phyloP scores from a whole-genome alignment of 768 basidiomycete genomes.

The Boletus speciosus region DNA sequence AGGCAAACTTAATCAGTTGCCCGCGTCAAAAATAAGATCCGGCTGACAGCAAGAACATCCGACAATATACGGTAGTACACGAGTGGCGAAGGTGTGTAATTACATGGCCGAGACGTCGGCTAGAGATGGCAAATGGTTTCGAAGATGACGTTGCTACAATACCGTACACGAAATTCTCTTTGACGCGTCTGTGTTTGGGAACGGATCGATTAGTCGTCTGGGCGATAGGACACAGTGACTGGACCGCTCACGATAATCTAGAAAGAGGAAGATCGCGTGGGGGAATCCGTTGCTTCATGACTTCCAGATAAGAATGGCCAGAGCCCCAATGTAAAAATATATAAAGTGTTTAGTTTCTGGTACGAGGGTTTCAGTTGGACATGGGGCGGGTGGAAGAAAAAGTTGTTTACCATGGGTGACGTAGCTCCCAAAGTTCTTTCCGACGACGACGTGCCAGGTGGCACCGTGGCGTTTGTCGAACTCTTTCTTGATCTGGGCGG shows the following conservation, averaged over 20 bases:
- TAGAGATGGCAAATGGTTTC: slow-evolving; percentile 13
- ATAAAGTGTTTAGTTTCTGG: slow-evolving; percentile 98
- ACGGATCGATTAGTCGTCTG: neutral
- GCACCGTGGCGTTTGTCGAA: slow-evolving; percentile 90
- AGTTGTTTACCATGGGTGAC: slow-evolving; percentile 82
- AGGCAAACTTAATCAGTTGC: neutral
- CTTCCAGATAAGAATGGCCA: slow-evolving; percentile 95
- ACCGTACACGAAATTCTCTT: slow-evolving; percentile 18
- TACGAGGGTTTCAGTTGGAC: slow-evolving; percentile 9
- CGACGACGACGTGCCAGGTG: slow-evolving; percentile 98
- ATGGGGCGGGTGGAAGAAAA: neutral
- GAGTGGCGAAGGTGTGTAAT: slow-evolving; percentile 16
- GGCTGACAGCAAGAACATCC: slow-evolving; percentile 7
- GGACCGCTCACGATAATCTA: slow-evolving; percentile 26
- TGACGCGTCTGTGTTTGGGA: slow-evolving; percentile 12
- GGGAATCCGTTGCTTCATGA: slow-evolving; percentile 47
- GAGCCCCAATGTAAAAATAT: slow-evolving; percentile 93
- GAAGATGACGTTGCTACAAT: slow-evolving; percentile 25
- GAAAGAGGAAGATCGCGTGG: slow-evolving; percentile 8
- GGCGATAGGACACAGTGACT: neutral
- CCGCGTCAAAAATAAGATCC: neutral
- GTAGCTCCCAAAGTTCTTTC: slow-evolving; percentile 98
- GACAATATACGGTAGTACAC: slow-evolving; percentile 16
- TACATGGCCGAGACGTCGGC: slow-evolving; percentile 22
- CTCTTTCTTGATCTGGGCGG: slow-evolving; percentile 97